Base-by-base conservation (phyloP, 164 flowering plant genomes). In the Echeveria elegans region DNA sequence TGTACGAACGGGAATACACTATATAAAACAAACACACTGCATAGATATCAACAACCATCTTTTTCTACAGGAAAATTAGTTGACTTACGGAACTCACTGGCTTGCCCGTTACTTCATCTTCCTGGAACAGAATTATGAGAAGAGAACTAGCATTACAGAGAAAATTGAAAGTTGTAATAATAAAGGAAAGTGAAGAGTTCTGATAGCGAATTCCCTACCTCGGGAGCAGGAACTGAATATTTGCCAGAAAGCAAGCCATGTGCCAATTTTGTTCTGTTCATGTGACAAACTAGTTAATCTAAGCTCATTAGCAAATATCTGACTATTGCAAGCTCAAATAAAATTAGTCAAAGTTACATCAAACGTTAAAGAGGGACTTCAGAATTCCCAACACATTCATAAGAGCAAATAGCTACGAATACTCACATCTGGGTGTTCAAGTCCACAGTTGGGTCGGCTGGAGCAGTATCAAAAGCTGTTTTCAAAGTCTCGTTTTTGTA, bases 371-470 rank as follows among this genome's bases (percentile, higher is more conserved):
- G 31, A 53, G 10, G 24, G 14, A 26, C 31, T 10, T 16, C 31
- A n/a, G n/a, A n/a, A n/a, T 14, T 26, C 28, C 31, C 19, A 56
- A 56, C 31, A 28, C 16, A 24, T 0, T 26, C 4, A 32, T 3
- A 10, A 19, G 59, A 9, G 24, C 37, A 26, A 5, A 24, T 24
- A 62, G 29, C 16, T 73, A 96, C 77, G 80, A 88, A 92, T 26
- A 77, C 97, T 83, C 81, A 92, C 99, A 95, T 75, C 72, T 95
- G 99, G 74, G 80, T 86, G 69, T 95, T 91, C 69, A 95, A 79
- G 77, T 95, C 96, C 37, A 92, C 80, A 67, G 97, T 89, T 70
- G 99, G 97, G 86, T 95, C 99, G 73, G 97, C 96, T 56, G 96
- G 96, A 70, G 94, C 96, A 63, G 24, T 70, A 56, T 78, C 87